phyloP scores from a whole-genome alignment of 495 filamentous ascomycete genomes.

The Lophiotrema nucula region DNA sequence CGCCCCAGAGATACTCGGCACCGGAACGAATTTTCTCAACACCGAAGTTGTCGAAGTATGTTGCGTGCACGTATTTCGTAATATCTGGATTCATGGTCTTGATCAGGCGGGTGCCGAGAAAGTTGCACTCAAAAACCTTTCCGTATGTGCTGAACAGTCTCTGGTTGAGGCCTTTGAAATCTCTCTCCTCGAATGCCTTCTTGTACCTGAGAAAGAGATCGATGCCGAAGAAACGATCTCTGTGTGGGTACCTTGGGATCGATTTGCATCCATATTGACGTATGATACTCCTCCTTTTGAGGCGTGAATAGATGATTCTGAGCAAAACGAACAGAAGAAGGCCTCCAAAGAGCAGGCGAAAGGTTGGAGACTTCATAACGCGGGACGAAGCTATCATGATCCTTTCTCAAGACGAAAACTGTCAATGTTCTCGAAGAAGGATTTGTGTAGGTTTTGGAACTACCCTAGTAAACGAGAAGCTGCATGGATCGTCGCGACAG shows the following conservation, averaged over 20 bases:
- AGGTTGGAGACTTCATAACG: too few species aligned
- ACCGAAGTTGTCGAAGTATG: background rate
- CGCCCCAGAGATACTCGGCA: background rate
- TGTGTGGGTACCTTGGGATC: background rate
- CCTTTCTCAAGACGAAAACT: too few species aligned
- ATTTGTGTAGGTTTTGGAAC: too few species aligned
- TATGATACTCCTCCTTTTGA: too few species aligned
- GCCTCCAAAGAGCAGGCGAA: too few species aligned
- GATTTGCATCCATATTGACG: background rate
- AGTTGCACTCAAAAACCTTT: background rate
- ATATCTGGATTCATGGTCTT: background rate
- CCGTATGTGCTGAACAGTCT: background rate
- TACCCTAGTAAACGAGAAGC: too few species aligned
- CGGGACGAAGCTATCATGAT: too few species aligned
- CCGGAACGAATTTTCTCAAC: background rate
- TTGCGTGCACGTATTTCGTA: constrained; percentile 1
- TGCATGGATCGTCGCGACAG: too few species aligned
- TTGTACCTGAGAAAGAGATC: background rate
- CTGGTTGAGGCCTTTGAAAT: background rate
- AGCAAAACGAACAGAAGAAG: too few species aligned
- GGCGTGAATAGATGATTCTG: too few species aligned
- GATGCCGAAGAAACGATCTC: background rate
- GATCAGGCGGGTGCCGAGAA: background rate
- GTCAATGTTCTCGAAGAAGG: too few species aligned
- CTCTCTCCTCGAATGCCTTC: background rate